A percentile compares a stretch with the other conserved stretches of the same genome.
These are phyloP conservation scores for Suillus lakei DNA, from an alignment of 768 basidiomycete species.

Conservation along the genomic window DNA sequence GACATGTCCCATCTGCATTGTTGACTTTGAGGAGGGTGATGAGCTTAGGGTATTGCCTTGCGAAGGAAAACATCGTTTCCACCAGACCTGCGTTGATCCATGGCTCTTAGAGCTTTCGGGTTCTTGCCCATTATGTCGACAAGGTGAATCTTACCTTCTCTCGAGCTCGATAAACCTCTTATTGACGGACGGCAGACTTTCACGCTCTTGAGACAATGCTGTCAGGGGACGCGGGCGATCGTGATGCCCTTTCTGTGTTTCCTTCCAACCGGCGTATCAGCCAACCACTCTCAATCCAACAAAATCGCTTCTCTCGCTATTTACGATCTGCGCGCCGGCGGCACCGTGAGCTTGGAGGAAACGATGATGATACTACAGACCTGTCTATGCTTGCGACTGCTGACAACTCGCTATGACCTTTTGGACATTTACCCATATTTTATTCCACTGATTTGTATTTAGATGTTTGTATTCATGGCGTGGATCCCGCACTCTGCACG, in stretches of 20 bases:
- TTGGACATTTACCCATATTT: not conserved
- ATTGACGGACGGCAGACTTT: conserved; percentile 48
- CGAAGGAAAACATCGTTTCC: conserved; percentile 90
- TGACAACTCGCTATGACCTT: conserved; percentile 13
- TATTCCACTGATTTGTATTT: conserved; percentile 4
- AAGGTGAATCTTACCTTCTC: conserved; percentile 55
- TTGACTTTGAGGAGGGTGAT: conserved; percentile 94
- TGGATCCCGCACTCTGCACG: not conserved
- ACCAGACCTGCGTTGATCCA: conserved; percentile 88
- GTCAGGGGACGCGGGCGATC: conserved; percentile 35
- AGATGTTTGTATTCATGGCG: not conserved
- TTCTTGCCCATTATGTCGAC: conserved; percentile 91
- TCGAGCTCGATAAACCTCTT: conserved; percentile 4
- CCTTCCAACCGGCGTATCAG: conserved; percentile 17
- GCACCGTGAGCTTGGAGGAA: conserved; percentile 45
- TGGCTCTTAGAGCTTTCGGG: conserved; percentile 92
- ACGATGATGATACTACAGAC: conserved; percentile 37
- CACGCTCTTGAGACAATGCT: conserved; percentile 64
- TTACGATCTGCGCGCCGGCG: conserved; percentile 55
- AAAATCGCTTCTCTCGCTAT: conserved; percentile 61
- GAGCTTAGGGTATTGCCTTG: conserved; percentile 90
- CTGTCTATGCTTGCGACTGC: conserved; percentile 22
- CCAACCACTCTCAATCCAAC: conserved; percentile 20
- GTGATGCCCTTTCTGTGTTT: conserved; percentile 3
- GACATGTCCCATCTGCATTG: conserved; percentile 94